Conservation (phyloP, 2,329 filamentous ascomycete species). For the Pseudogymnoascus sp. region DNA sequence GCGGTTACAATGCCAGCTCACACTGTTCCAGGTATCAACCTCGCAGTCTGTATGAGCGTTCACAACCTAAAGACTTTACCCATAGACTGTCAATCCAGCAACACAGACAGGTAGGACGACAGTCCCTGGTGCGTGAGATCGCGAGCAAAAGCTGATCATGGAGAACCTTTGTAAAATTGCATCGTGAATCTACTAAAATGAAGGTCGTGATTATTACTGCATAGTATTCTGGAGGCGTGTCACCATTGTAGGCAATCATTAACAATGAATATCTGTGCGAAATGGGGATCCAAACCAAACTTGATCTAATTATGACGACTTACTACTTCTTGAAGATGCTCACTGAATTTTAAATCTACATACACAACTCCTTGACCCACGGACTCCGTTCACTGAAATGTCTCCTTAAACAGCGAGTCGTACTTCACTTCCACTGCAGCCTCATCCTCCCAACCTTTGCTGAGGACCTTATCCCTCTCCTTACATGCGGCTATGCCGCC, state of each 20-base stretch:
- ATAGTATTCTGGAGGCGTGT: not conserved
- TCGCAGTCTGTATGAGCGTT: not conserved
- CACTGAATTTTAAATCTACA: not conserved
- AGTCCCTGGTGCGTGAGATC: not conserved
- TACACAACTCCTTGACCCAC: not conserved
- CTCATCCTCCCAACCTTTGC: not conserved
- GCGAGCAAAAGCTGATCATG: not conserved
- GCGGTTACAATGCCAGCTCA: not conserved
- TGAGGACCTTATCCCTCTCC: not conserved
- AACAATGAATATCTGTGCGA: not conserved
- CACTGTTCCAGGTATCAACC: not conserved
- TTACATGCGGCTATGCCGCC: not conserved
- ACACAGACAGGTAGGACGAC: not conserved
- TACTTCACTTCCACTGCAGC: not conserved
- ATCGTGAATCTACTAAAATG: not conserved
- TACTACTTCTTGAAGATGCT: not conserved
- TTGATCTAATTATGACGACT: not conserved
- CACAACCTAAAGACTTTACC: not conserved
- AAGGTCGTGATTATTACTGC: not conserved
- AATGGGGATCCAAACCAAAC: not conserved
- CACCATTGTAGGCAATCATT: not conserved
- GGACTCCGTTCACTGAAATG: not conserved
- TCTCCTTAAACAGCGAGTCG: not conserved
- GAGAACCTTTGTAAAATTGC: not conserved
- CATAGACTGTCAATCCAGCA: not conserved